These are phyloP conservation scores for Chaetomiaceae sp. DNA, from an alignment of 2,329 filamentous ascomycete species.

Conservation along the genomic window DNA sequence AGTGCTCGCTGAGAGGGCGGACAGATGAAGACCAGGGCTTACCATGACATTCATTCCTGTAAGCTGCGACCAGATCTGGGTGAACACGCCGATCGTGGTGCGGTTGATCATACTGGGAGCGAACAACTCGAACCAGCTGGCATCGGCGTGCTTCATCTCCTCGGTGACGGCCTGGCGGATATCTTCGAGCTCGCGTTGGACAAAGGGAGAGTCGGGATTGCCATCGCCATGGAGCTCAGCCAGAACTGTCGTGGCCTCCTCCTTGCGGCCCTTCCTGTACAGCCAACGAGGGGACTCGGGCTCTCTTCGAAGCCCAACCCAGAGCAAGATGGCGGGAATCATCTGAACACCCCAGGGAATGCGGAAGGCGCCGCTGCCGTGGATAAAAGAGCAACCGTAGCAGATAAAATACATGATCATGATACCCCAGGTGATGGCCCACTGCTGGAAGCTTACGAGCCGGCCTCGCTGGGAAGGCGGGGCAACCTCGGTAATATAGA, in stretches of 20 bases:
- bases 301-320: constrained; percentile 38
- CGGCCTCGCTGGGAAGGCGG: constrained; percentile 43
- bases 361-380: constrained; percentile 44
- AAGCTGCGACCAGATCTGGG: constrained; percentile 70
- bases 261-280: constrained; percentile 44
- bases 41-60: constrained; percentile 75
- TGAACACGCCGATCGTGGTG: constrained; percentile 65
- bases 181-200: constrained; percentile 62
- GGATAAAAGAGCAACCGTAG: constrained; percentile 42
- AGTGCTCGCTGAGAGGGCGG: too few relatives aligned
- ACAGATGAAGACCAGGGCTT: too few relatives aligned
- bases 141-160: constrained; percentile 63
- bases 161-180: constrained; percentile 71
- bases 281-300: constrained; percentile 49
- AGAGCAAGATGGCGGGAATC: constrained; percentile 40
- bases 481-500: constrained; percentile 63
- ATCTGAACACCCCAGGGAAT: constrained; percentile 46
- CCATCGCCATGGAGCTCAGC: constrained; percentile 59
- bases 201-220: constrained; percentile 59
- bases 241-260: constrained; percentile 44
- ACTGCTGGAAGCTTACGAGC: constrained; percentile 42
- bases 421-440: constrained; percentile 44
- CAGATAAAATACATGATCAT: constrained; percentile 45
- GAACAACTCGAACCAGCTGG: constrained; percentile 68
- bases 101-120: constrained; percentile 69